Base-by-base conservation (phyloP, 73 alveolate species). In the Paramecium primaurelia region DNA sequence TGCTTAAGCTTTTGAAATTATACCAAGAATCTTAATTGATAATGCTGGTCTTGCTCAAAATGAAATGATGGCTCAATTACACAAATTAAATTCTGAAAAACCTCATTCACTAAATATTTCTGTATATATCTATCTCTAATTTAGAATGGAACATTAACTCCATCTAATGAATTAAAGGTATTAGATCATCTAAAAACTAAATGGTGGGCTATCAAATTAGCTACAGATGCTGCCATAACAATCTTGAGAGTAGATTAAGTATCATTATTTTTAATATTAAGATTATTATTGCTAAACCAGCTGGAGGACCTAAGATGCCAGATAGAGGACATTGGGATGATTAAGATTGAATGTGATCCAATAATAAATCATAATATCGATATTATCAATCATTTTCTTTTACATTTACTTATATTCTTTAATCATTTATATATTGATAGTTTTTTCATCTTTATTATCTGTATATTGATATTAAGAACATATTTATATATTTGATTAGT, bases 1-100 rank as follows among this genome's bases (percentile, higher is more conserved):
- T 95, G 99, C 99, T 16, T 98, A 98, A 94, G 97, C 99, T 18
- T 97, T 98, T 93, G 99, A 98, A 89, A 97, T 96, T 44, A 95
- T 98, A 22, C 99, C 99, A 22, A 97, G 99, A 94, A 98, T 98
- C 11, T 95, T 98, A 12, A 96, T 99, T 90, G 99, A 98, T 86
- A 98, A 98, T 92, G 98, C 99, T 47, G 99, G 99, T 30, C 95
- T 97, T 36, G 97, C 96, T 93, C 97, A 98, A 22, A 98, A 97
- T 86, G 99, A 98, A 95, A 92, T 96, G 80, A 77, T 97, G 58
- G 98, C 98, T 86, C 95, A 98, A 91, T 93, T 97, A n/a, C 96
- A 97, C 86, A 97, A 98, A 92, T 98, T 95, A 80, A 93, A 97
- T 49, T 95, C 94, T 68, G 95, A 95, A 88, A 89, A 96, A 26